phyloP scores from a whole-genome alignment of 225 moss, liverwort and hornwort genomes.

The Climacium dendroides region DNA sequence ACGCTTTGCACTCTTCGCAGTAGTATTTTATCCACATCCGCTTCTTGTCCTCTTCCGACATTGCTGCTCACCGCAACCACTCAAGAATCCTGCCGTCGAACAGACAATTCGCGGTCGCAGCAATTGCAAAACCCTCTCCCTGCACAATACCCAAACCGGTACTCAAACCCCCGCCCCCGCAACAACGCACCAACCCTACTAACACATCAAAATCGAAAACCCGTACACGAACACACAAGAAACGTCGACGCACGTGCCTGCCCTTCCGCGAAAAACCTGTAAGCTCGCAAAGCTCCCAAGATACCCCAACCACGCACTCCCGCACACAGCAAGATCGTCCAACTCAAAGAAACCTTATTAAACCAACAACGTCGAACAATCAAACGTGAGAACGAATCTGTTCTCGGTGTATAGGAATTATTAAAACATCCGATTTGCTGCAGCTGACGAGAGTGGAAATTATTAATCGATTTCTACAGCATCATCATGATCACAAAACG shows the following conservation, averaged over 20 bases:
- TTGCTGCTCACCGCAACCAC: neutral
- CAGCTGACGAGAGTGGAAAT: neutral
- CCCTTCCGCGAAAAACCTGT: neutral
- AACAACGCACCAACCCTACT: neutral
- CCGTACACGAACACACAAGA: neutral
- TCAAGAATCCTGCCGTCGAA: neutral
- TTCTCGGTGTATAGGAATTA: neutral
- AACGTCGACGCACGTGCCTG: neutral
- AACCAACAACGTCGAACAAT: neutral
- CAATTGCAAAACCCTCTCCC: neutral
- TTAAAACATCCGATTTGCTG: neutral
- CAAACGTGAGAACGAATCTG: neutral
- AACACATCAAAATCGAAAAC: neutral
- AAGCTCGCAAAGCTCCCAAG: neutral
- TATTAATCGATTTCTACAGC: neutral
- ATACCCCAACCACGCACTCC: neutral
- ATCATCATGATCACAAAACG: neutral
- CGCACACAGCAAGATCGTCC: neutral
- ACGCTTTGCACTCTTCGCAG: constrained; percentile 18
- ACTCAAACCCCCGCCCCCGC: neutral
- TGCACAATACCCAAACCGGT: neutral
- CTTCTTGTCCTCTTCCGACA: constrained; percentile 17
- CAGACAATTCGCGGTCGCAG: neutral
- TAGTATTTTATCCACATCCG: constrained; percentile 36
- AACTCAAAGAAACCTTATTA: neutral